Conservation (phyloP, 75 land plant species). For the Pinus taeda region DNA sequence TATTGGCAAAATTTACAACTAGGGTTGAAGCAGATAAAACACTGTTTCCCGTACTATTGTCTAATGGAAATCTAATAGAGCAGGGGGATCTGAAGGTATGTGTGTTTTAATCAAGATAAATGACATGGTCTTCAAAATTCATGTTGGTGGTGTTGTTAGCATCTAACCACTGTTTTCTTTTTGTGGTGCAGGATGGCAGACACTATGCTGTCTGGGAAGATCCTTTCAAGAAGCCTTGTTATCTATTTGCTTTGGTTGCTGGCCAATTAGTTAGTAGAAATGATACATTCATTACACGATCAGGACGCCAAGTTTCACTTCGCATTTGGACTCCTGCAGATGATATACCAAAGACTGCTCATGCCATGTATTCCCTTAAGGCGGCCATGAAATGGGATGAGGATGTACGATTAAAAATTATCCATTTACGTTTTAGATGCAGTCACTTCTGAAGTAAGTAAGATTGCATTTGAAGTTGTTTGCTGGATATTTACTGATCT, state of each 20-base stretch:
- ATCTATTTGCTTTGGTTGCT: conserved; percentile 96
- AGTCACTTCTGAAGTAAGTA: neutral
- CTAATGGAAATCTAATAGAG: conserved; percentile 92
- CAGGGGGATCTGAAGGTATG: conserved; percentile 83
- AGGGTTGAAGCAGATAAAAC: conserved; percentile 86
- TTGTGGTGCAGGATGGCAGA: conserved; percentile 65
- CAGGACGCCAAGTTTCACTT: conserved; percentile 73
- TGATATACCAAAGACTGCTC: conserved; percentile 84
- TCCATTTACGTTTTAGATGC: conserved; percentile 6
- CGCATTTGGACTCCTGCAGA: conserved; percentile 90
- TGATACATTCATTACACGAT: conserved; percentile 77
- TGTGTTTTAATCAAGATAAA: conserved; percentile 1
- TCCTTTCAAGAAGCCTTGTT: conserved; percentile 92
- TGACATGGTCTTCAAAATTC: neutral
- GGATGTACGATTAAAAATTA: conserved; percentile 49
- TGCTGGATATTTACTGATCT: neutral
- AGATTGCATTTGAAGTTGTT: neutral
- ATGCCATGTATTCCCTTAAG: conserved; percentile 94
- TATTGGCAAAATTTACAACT: conserved; percentile 90
- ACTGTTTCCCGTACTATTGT: conserved; percentile 77
- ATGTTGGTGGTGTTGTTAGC: neutral
- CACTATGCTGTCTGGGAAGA: conserved; percentile 97
- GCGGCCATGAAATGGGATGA: conserved; percentile 99
- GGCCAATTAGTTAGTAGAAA: conserved; percentile 85
- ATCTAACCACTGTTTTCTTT: neutral